These are phyloP conservation scores for Chamaecyparis obtusa DNA, from an alignment of 75 land plant species.

Conservation along the genomic window DNA sequence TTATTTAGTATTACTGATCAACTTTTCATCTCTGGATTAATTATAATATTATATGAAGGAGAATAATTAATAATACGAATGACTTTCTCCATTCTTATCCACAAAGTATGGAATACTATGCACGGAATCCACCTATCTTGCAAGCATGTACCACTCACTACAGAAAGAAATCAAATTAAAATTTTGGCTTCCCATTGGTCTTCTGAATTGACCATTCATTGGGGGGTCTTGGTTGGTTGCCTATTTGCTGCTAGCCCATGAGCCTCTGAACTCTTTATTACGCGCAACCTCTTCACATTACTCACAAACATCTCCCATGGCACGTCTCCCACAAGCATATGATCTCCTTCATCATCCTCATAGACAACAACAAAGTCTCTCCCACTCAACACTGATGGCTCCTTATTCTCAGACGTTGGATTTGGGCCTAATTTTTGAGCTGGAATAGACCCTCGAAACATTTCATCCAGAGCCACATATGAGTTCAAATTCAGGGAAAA, in stretches of 20 bases:
- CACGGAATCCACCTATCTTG: neutral
- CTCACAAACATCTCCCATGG: slow-evolving; percentile 55
- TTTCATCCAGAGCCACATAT: slow-evolving; percentile 77
- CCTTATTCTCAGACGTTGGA: slow-evolving; percentile 20
- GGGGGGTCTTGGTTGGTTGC: neutral
- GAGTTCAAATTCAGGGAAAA: too few species aligned
- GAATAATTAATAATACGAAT: too few species aligned
- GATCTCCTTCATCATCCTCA: slow-evolving; percentile 90
- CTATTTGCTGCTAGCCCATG: neutral
- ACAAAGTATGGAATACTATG: neutral
- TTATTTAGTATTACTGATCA: too few species aligned
- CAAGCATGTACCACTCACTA: neutral
- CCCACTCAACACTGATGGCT: slow-evolving; percentile 39
- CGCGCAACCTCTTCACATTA: slow-evolving; percentile 4
- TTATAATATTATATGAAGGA: neutral
- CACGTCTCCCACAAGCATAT: slow-evolving; percentile 93
- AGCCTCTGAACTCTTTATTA: slow-evolving; percentile 3
- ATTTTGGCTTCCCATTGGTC: too few species aligned
- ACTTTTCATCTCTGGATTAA: neutral
- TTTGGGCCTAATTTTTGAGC: slow-evolving; percentile 36
- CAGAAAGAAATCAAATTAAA: too few species aligned
- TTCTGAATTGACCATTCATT: neutral
- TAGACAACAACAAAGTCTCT: slow-evolving; percentile 79
- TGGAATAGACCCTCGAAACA: slow-evolving; percentile 70
- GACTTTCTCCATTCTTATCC: neutral